A percentile compares a stretch with the other conserved stretches of the same genome.
phyloP scores from a whole-genome alignment of 2,329 filamentous ascomycete species.

The Fusarium protoensiforme region DNA sequence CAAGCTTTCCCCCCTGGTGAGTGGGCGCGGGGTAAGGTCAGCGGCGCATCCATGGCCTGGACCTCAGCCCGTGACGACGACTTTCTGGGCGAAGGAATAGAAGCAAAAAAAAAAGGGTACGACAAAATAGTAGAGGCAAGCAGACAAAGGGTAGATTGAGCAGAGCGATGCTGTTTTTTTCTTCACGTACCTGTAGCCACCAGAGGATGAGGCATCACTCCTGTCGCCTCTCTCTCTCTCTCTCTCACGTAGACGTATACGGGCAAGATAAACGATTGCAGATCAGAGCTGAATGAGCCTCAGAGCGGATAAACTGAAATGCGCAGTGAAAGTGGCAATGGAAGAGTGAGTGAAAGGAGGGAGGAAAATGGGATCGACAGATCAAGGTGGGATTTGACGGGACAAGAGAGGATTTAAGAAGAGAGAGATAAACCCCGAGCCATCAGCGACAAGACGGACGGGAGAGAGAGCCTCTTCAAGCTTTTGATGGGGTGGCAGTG shows the following conservation, averaged over 20 bases:
- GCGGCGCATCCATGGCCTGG: conserved; percentile 12
- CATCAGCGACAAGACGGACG: conserved; percentile 7
- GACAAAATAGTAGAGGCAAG: not conserved
- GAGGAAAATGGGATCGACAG: not conserved
- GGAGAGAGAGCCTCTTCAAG: not conserved
- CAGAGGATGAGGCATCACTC: conserved; percentile 36
- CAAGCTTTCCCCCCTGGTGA: conserved; percentile 21
- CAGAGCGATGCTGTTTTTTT: not conserved
- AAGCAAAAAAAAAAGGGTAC: not conserved
- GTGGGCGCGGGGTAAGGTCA: conserved; percentile 36
- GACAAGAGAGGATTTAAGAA: conserved; percentile 21
- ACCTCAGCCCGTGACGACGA: conserved; percentile 26
- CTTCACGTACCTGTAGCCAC: conserved; percentile 37
- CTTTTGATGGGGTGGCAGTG: conserved; percentile 14
- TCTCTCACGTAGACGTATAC: not conserved
- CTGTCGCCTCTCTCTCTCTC: conserved; percentile 2
- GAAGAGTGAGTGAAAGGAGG: not conserved
- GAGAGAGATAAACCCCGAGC: conserved; percentile 4
- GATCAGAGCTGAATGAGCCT: conserved; percentile 2
- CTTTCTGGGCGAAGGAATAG: not conserved
- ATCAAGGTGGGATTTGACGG: conserved; percentile 13
- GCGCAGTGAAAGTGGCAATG: not conserved
- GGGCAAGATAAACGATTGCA: not conserved
- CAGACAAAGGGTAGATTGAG: not conserved
- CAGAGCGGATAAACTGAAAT: not conserved